Conservation (phyloP, 352 stramenopile species). For the Globisporangium takayamanum region DNA sequence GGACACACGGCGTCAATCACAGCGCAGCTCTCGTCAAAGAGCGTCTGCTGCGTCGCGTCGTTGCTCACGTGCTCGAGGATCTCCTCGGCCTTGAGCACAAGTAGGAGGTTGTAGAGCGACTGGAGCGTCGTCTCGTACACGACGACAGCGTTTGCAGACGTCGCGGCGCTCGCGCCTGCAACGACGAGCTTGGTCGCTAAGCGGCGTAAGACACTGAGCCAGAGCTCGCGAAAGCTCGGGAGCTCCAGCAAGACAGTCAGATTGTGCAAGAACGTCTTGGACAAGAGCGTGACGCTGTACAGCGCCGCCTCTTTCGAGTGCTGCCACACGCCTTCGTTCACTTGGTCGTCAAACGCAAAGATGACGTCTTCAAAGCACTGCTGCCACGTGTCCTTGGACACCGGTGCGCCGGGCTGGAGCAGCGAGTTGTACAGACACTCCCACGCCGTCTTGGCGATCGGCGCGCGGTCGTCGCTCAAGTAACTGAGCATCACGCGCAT, state of each 20-base stretch:
- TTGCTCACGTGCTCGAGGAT: slow-evolving; percentile 53
- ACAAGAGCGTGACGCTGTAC: slow-evolving; percentile 79
- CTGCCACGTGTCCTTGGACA: slow-evolving; percentile 73
- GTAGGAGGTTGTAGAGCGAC: slow-evolving; percentile 80
- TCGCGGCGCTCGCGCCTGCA: slow-evolving; percentile 15
- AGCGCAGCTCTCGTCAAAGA: slow-evolving; percentile 64
- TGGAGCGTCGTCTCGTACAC: slow-evolving; percentile 85
- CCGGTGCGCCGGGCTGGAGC: slow-evolving; percentile 55
- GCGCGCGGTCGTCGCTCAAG: slow-evolving; percentile 66
- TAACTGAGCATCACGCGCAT: slow-evolving; percentile 86
- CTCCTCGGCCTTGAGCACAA: slow-evolving; percentile 76
- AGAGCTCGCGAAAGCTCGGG: slow-evolving; percentile 58
- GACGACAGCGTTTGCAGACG: slow-evolving; percentile 35
- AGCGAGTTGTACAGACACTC: slow-evolving; percentile 82
- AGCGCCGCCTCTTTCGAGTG: slow-evolving; percentile 60
- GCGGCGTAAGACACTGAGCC: slow-evolving; percentile 68
- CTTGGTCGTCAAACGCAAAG: slow-evolving; percentile 83
- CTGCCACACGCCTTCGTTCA: slow-evolving; percentile 45
- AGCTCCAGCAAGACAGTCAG: slow-evolving; percentile 66
- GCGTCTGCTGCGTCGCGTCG: slow-evolving; percentile 32
- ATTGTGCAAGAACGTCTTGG: slow-evolving; percentile 86
- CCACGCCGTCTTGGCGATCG: slow-evolving; percentile 78
- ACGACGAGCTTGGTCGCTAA: slow-evolving; percentile 65
- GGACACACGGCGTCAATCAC: slow-evolving; percentile 72
- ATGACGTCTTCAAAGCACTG: slow-evolving; percentile 85